Percentiles rank a stretch among this genome's conserved stretches.
These are phyloP conservation scores for Candida michaelii DNA, from an alignment of 805 yeast genomes.

Conservation along the genomic window DNA sequence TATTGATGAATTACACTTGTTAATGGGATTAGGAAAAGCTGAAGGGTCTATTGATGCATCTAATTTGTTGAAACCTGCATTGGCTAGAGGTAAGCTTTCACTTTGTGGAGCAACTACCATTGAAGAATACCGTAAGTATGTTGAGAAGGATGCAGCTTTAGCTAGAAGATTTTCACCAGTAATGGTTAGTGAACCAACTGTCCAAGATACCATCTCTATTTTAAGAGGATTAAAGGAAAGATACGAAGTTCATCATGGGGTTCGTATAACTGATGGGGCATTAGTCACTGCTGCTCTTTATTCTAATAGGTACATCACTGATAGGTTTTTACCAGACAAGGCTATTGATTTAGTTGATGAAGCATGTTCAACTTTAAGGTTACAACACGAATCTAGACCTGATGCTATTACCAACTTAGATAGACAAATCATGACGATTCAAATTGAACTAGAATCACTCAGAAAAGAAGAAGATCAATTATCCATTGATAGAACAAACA, in stretches of 20 bases:
- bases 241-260: constrained; percentile 98
- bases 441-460: constrained; percentile 91
- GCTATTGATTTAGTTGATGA: constrained; percentile 97
- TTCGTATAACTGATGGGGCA: constrained; percentile 87
- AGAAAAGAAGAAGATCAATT: constrained; percentile 89
- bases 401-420: constrained; percentile 90
- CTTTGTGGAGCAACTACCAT: constrained; percentile 96
- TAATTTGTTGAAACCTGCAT: constrained; percentile 85
- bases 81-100: constrained; percentile 88
- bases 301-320: constrained; percentile 87
- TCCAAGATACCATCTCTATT: constrained; percentile 87
- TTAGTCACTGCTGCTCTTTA: constrained; percentile 90
- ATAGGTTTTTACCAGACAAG: constrained; percentile 90
- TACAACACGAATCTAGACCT: constrained; percentile 96
- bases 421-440: constrained; percentile 86
- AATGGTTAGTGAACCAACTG: constrained; percentile 80
- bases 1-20: constrained; percentile 86
- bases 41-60: constrained; percentile 97
- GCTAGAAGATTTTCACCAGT: constrained; percentile 94
- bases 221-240: constrained; percentile 90
- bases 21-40: constrained; percentile 87
- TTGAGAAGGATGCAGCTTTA: constrained; percentile 94
- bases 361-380: constrained; percentile 90
- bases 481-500: constrained; percentile 74
- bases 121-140: constrained; percentile 88